A percentile compares a stretch with the other conserved stretches of the same genome.
phyloP scores from a whole-genome alignment of 805 yeast genomes.

The Scheffersomyces lignosus region DNA sequence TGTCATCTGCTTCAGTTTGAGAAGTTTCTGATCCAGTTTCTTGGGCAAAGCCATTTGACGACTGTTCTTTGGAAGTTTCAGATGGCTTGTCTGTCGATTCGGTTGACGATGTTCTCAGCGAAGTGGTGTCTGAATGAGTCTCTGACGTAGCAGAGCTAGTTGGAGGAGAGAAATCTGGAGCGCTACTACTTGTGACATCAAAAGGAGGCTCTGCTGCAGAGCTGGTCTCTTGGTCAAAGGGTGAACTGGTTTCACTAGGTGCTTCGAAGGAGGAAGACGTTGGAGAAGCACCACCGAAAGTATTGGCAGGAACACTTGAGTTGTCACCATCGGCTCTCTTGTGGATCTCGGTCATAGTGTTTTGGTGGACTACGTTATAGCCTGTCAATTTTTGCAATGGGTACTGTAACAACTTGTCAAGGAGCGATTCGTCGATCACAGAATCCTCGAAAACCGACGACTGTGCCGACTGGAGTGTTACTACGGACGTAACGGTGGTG shows the following conservation, averaged over 20 bases:
- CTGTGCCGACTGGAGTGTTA: too few relatives aligned
- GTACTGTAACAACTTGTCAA: neutral
- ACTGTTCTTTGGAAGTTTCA: neutral
- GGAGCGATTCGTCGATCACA: neutral
- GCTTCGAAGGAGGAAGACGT: neutral
- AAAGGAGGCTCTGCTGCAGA: too few relatives aligned
- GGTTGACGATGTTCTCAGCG: neutral
- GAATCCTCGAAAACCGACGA: too few relatives aligned
- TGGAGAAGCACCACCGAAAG: neutral
- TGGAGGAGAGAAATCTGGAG: neutral
- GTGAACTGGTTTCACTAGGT: neutral
- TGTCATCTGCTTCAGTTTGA: too few relatives aligned
- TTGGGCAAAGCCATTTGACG: neutral
- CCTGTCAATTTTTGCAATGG: neutral
- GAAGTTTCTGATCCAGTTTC: neutral
- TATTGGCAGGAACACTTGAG: neutral
- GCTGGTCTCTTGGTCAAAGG: too few relatives aligned
- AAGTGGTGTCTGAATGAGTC: conserved; percentile 1
- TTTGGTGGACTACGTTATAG: neutral
- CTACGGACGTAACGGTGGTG: too few relatives aligned
- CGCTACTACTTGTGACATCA: too few relatives aligned
- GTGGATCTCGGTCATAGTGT: neutral
- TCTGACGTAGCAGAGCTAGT: neutral
- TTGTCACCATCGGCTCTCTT: neutral
- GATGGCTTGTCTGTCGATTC: neutral